phyloP scores from a whole-genome alignment of 2,329 filamentous ascomycete species.

The Monilinia polystroma region DNA sequence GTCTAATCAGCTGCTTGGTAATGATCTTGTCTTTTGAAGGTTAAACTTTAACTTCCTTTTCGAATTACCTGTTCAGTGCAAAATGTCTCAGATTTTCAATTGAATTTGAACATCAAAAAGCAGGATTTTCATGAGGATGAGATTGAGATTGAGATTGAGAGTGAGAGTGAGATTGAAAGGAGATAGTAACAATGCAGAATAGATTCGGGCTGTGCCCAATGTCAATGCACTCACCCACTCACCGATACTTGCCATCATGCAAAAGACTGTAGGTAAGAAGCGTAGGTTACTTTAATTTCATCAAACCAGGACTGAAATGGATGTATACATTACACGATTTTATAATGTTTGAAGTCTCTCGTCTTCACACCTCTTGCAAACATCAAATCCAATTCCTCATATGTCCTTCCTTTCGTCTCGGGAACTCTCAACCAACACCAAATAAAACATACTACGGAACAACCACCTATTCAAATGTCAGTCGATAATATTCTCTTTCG shows the following conservation, averaged over 20 bases:
- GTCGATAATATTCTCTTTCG: constrained; percentile 7
- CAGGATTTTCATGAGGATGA: neutral
- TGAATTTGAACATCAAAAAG: neutral
- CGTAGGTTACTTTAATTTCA: neutral
- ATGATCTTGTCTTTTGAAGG: neutral
- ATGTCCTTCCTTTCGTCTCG: constrained; percentile 47
- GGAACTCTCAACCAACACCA: constrained; percentile 46
- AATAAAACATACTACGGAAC: constrained; percentile 43
- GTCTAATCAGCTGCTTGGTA: neutral
- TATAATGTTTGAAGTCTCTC: constrained; percentile 39
- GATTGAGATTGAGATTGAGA: neutral
- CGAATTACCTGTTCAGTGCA: neutral
- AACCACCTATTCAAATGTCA: constrained; percentile 37
- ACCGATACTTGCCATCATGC: neutral
- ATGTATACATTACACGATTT: constrained; percentile 20
- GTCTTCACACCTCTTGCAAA: constrained; percentile 43
- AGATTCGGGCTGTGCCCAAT: neutral
- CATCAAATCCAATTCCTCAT: constrained; percentile 49
- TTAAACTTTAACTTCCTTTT: neutral
- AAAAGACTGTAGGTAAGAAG: neutral
- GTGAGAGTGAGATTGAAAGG: too few species aligned
- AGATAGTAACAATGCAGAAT: neutral
- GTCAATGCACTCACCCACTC: neutral
- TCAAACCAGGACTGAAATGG: neutral
- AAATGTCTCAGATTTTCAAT: neutral